Base-by-base conservation (phyloP, 176 grass and related monocot species). In the Melocanna baccifera region DNA sequence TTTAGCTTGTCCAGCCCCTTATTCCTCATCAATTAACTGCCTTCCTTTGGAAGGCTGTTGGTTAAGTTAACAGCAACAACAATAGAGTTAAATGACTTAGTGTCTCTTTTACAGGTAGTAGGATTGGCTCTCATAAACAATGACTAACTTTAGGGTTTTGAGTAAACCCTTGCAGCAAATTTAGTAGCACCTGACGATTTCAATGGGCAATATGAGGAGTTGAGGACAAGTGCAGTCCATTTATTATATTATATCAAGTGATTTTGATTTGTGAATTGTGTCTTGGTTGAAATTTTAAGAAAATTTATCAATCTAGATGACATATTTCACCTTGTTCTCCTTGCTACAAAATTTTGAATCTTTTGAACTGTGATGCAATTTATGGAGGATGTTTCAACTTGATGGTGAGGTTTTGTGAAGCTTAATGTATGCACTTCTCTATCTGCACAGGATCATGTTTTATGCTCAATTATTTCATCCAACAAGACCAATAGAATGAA, bases 91-190 rank as follows among this genome's bases (percentile, higher is more conserved):
- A 25, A 28, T 7, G 23, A 46, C 23, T 19, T 78, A 25, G 14
- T 8, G 39, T 83, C 13, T 50, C 14, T 65, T 65, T 83, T 39
- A 39, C 1, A 4, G 19, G 7, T 67, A 67, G 15, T 74, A 66
- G 29, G 15, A 68, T 42, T 81, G 28, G 45, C 19, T 67, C 62
- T 28, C 29, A 23, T 37, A 6, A 80, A 80, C 67, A 80, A 80
- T 69, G 48, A 56, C 12, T 34, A 84, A 37, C 12, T 78, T 4
- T 11, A 66, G 78, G 25, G 28, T 73, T 73, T 66, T n/a, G 9
- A 39, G 25, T 79, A 58, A 79, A 84, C 46, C 37, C 37, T 53
- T 78, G 58, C 25, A 55, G 23, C 64, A 87, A 57, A 72, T 73
- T 22, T 46, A 42, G 40, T 28, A 74, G 1, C 28, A 12, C 23